Evolutionary conservation across 352 stramenopile genomes (phyloP).

Genomic region (Phytophthora cajani): DNA sequence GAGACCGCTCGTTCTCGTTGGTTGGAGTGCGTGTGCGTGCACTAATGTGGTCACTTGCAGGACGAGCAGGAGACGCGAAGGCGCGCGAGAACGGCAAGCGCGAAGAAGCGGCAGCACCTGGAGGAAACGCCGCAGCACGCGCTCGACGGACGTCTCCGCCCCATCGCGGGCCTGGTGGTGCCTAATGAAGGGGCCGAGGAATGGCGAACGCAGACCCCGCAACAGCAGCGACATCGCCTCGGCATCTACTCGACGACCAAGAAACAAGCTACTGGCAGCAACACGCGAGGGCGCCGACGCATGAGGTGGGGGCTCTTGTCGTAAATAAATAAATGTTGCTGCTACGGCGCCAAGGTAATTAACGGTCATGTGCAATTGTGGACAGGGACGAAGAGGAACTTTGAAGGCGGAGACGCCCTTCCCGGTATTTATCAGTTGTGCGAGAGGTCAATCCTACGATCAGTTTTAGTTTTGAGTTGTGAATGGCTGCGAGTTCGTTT

Average conservation of each 20-base stretch:
- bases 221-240: conserved; percentile 38
- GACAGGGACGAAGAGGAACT: conserved; percentile 17
- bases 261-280: conserved; percentile 14
- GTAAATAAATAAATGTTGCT: neutral
- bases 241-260: conserved; percentile 51
- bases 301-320: conserved; percentile 18
- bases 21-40: neutral
- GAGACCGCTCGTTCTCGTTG: neutral
- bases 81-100: conserved; percentile 14
- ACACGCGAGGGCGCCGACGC: conserved; percentile 8
- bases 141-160: neutral
- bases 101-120: conserved; percentile 20
- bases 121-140: conserved; percentile 6
- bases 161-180: neutral
- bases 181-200: neutral
- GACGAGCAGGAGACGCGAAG: conserved; percentile 36
- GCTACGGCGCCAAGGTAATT: conserved; percentile 11
- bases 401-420: neutral
- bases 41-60: conserved; percentile 12
- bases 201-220: neutral
- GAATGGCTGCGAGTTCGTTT: conserved; percentile 25
- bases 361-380: conserved; percentile 11
- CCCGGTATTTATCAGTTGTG: conserved; percentile 10
- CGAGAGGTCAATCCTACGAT: neutral
- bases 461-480: conserved; percentile 16